phyloP scores from a whole-genome alignment of 176 grass and related monocot species.

The Typha latifolia region DNA sequence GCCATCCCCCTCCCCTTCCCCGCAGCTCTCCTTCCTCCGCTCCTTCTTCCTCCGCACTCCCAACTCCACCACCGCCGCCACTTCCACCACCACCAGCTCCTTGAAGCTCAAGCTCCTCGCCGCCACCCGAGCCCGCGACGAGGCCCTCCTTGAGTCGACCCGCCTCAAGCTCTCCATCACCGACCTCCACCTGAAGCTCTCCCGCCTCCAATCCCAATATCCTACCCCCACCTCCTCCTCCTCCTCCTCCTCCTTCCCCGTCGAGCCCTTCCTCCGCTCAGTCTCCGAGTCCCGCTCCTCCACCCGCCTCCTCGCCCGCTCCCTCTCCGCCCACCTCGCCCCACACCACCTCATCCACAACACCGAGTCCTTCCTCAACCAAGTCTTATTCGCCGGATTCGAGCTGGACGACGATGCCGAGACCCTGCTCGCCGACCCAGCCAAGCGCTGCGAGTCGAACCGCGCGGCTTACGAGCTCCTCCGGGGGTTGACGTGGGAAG shows the following conservation, averaged over 20 bases:
- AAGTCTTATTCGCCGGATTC: constrained; percentile 25
- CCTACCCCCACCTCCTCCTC: constrained; percentile 13
- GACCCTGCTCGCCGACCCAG: constrained; percentile 14
- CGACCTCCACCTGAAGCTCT: constrained; percentile 74
- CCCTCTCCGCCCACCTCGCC: constrained; percentile 9
- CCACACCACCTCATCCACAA: constrained; percentile 13
- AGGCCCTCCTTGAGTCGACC: constrained; percentile 62
- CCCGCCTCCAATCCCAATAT: constrained; percentile 36
- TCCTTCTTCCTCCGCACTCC: constrained; percentile 60
- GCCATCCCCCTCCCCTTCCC: constrained; percentile 36
- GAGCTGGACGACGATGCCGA: constrained; percentile 23
- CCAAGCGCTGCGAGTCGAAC: constrained; percentile 22
- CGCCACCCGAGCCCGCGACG: constrained; percentile 72
- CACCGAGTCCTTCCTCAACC: constrained; percentile 26
- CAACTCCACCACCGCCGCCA: constrained; percentile 28
- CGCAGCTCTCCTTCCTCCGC: constrained; percentile 47
- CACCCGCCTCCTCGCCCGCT: constrained; percentile 16
- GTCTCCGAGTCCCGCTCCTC: constrained; percentile 25
- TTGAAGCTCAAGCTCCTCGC: constrained; percentile 60
- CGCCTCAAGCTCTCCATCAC: constrained; percentile 60
- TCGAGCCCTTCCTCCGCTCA: constrained; percentile 21
- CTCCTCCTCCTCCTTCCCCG: constrained; percentile 25
- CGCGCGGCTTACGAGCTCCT: constrained; percentile 9
- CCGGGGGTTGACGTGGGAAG: constrained; percentile 22
- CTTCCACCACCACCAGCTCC: constrained; percentile 37